Evolutionary conservation across 2,329 filamentous ascomycete species (phyloP).

Genomic region (Neurospora sp.): DNA sequence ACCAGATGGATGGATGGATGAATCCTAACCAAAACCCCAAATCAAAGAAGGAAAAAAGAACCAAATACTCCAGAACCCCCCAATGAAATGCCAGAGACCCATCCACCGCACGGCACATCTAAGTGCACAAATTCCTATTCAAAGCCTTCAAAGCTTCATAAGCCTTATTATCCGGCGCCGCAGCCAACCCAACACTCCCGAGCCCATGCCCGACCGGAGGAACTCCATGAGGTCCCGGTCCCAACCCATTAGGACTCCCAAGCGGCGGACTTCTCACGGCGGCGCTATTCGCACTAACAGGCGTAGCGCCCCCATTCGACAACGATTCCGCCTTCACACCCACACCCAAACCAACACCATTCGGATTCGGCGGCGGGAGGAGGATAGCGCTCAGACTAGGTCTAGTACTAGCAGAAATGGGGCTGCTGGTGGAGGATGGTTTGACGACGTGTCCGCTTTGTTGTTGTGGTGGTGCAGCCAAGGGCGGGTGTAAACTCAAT

Average conservation of each 20-base stretch:
- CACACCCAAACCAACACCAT: background rate
- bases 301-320: background rate
- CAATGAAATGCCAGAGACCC: background rate
- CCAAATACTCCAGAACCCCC: background rate
- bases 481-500: background rate
- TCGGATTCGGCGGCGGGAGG: background rate
- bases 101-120: background rate
- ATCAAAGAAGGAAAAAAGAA: background rate
- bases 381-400: background rate
- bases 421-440: background rate
- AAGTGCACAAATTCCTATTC: background rate
- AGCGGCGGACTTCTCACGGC: background rate
- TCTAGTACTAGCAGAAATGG: background rate
- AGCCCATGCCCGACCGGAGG: too few relatives aligned
- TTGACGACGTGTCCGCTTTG: background rate
- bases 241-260: background rate
- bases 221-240: background rate
- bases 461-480: background rate
- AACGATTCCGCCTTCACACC: too few relatives aligned
- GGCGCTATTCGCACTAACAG: background rate
- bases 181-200: background rate
- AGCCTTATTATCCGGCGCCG: background rate
- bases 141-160: background rate
- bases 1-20: background rate
- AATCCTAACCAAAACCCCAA: background rate